phyloP scores from a whole-genome alignment of 1,139 yeast species.

The Nadsonia commutata region DNA sequence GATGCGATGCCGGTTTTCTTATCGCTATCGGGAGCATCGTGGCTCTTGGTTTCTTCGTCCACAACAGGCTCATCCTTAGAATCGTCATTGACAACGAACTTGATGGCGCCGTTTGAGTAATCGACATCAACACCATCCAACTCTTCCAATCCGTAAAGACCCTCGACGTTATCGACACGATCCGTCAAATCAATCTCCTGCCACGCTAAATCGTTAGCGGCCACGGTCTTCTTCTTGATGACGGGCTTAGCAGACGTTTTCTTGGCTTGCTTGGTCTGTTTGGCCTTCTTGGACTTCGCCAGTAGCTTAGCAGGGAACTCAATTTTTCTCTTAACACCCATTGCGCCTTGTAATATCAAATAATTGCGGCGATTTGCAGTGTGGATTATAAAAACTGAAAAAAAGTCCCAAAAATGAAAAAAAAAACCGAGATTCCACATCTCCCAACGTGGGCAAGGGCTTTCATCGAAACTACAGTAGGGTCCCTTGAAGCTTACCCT shows the following conservation, averaged over 20 bases:
- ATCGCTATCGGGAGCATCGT: slow-evolving; percentile 5
- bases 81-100: slow-evolving; percentile 14
- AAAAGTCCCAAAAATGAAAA: background rate
- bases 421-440: background rate
- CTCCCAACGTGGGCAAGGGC: background rate
- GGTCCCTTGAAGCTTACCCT: background rate
- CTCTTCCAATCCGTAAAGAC: slow-evolving; percentile 86
- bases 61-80: slow-evolving; percentile 16
- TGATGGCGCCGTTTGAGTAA: slow-evolving; percentile 28
- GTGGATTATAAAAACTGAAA: too few relatives aligned
- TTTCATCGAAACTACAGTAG: too few relatives aligned
- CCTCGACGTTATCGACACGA: slow-evolving; percentile 73
- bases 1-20: slow-evolving; percentile 6
- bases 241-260: background rate
- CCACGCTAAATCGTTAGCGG: slow-evolving; percentile 37
- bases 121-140: slow-evolving; percentile 80
- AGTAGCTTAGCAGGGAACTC: background rate
- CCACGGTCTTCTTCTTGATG: slow-evolving; percentile 6
- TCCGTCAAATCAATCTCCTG: slow-evolving; percentile 71
- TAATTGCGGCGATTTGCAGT: too few relatives aligned
- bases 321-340: background rate
- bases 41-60: slow-evolving; percentile 12
- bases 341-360: background rate
- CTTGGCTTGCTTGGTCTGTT: background rate
- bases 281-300: background rate